Base-by-base conservation (phyloP, 257 asterid species). In the Fraxinus excelsior region DNA sequence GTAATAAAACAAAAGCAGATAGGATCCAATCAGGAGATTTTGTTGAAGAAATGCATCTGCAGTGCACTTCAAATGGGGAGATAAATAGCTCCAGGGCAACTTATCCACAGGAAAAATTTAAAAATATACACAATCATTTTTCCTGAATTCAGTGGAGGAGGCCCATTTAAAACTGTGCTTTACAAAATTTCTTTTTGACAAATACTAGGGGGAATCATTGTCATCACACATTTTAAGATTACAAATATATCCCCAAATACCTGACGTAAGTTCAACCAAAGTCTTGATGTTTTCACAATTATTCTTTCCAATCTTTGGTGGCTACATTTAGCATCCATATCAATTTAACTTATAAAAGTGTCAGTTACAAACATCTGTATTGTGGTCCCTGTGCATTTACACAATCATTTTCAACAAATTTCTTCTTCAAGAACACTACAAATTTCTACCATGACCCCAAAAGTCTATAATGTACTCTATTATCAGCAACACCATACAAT, bases 1-100 rank as follows among this genome's bases (percentile, higher is more conserved):
- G 81, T 73, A 19, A 23, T 34, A 71, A 73, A 46, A 46, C 21
- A 46, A 46, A 46, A 46, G 7, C 28, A 56, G 26, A n/a, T 19
- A 5, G 18, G 34, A 60, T 25, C 18, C 6, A 60, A 60, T 60
- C 67, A 60, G 67, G 67, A 60, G 34, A 60, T 60, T 25, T 60
- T 25, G 5, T 60, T 8, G 67, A 21, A 21, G 16, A 21, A 60
- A 60, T 60, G 16, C 32, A 21, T 13, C 29, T 1, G 0, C 31
- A 3, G 32, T 13, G 12, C 67, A 19, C 23, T 19, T 51, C 62
- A 51, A 58, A 58, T 21, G 29, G 8, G 67, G 67, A 19, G 31
- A 58, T 58, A 58, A 58, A 21, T 58, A 58, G 67, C 67, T 9
- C n/a, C 67, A n/a, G 29, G 14, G 67, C 29, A 25, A 58, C 31